These are phyloP conservation scores for Saccharomyces pastorianus DNA, from an alignment of 1,139 yeast genomes.

Conservation along the genomic window DNA sequence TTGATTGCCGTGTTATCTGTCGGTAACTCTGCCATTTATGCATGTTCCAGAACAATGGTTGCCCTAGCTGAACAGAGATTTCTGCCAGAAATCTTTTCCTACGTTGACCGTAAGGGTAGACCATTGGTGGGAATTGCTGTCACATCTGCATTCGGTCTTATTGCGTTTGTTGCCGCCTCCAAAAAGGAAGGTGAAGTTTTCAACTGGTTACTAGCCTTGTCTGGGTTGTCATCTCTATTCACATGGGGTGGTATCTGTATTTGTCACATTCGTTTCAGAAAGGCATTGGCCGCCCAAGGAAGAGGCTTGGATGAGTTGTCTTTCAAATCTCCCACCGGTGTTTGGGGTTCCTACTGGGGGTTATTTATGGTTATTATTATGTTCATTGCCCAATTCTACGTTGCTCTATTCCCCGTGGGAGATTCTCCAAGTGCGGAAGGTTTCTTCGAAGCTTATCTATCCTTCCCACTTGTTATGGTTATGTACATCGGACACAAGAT, in stretches of 20 bases:
- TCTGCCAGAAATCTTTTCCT: constrained; percentile 56
- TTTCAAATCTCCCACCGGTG: constrained; percentile 48
- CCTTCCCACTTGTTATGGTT: constrained; percentile 51
- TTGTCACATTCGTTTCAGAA: constrained; percentile 58
- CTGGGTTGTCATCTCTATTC: constrained; percentile 58
- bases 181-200: constrained; percentile 49
- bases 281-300: constrained; percentile 51
- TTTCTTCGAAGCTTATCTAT: constrained; percentile 57
- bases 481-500: constrained; percentile 52
- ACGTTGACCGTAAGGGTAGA: constrained; percentile 61
- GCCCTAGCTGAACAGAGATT: constrained; percentile 58
- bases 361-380: constrained; percentile 42
- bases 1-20: constrained; percentile 60
- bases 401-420: constrained; percentile 62
- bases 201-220: constrained; percentile 59
- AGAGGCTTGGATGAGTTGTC: constrained; percentile 48
- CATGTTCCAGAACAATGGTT: constrained; percentile 56
- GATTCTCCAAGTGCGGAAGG: constrained; percentile 40
- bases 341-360: constrained; percentile 48
- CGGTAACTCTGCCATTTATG: constrained; percentile 61
- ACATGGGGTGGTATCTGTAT: constrained; percentile 62
- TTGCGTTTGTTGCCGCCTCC: constrained; percentile 55
- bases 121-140: constrained; percentile 51
- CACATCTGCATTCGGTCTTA: constrained; percentile 45
- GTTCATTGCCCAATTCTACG: constrained; percentile 44